Conservation (phyloP, 2,329 filamentous ascomycete species). For the Aspergillus aculeatus region DNA sequence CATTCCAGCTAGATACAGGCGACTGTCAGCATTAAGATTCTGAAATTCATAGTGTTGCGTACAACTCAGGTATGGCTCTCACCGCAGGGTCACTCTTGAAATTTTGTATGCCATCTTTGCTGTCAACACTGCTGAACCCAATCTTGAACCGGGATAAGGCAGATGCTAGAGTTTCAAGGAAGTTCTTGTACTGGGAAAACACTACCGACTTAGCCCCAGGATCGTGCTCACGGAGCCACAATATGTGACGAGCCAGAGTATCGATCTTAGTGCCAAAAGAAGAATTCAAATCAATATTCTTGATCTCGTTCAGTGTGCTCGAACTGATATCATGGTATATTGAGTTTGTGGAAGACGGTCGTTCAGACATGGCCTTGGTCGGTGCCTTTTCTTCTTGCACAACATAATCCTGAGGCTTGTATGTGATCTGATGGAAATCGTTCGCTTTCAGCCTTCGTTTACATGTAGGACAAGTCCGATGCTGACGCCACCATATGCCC, state of each 20-base stretch:
- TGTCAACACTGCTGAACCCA: constrained; percentile 68
- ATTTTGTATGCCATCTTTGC: constrained; percentile 64
- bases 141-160: constrained; percentile 74
- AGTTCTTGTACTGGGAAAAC: constrained; percentile 89
- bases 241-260: constrained; percentile 72
- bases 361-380: constrained; percentile 29
- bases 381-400: constrained; percentile 57
- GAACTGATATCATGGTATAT: constrained; percentile 79
- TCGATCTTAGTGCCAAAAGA: constrained; percentile 92
- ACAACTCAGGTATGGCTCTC: constrained; percentile 15
- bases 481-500: constrained; percentile 69
- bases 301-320: constrained; percentile 73
- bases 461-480: constrained; percentile 80
- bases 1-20: constrained; percentile 59
- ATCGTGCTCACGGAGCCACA: constrained; percentile 82
- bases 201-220: constrained; percentile 87
- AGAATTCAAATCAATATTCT: constrained; percentile 69
- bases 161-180: constrained; percentile 68
- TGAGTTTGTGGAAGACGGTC: constrained; percentile 35
- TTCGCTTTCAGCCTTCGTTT: constrained; percentile 64
- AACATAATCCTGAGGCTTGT: constrained; percentile 72
- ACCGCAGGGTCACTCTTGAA: constrained; percentile 72
- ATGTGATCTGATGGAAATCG: constrained; percentile 81
- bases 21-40: constrained; percentile 18
- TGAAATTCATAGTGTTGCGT: not conserved